phyloP scores from a whole-genome alignment of 2,329 filamentous ascomycete species.

The Cadophora sp. region DNA sequence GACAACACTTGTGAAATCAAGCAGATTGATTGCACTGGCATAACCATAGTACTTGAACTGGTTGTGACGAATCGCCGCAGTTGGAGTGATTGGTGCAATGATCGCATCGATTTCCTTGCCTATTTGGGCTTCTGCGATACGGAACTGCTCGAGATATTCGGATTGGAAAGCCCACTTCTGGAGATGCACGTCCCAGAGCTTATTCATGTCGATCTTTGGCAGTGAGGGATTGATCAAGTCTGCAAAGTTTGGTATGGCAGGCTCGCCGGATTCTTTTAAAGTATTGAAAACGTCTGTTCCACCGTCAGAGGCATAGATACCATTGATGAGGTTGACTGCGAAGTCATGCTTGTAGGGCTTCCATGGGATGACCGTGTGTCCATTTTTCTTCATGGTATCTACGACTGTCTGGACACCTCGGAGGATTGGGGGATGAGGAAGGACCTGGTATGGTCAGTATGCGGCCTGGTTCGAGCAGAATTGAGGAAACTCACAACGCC shows the following conservation, averaged over 20 bases:
- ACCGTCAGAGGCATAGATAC: slow-evolving; percentile 41
- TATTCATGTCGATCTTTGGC: slow-evolving; percentile 36
- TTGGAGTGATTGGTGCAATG: slow-evolving; percentile 44
- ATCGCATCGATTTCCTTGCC: slow-evolving; percentile 44
- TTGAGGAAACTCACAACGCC: slow-evolving; percentile 38
- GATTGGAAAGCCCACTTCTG: slow-evolving; percentile 42
- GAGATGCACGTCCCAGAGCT: slow-evolving; percentile 36
- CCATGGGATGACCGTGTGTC: slow-evolving; percentile 46
- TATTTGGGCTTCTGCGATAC: slow-evolving; percentile 36
- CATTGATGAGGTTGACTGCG: slow-evolving; percentile 37
- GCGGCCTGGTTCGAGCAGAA: neutral
- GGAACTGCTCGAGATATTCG: slow-evolving; percentile 45
- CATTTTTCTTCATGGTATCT: slow-evolving; percentile 43
- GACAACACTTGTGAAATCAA: slow-evolving; percentile 48
- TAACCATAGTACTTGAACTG: slow-evolving; percentile 39
- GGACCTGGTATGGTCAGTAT: slow-evolving; percentile 33
- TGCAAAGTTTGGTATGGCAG: slow-evolving; percentile 45
- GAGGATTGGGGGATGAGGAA: slow-evolving; percentile 47
- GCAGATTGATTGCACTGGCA: slow-evolving; percentile 37
- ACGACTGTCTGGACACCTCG: slow-evolving; percentile 43
- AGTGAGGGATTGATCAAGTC: slow-evolving; percentile 34
- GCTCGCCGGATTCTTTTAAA: slow-evolving; percentile 44
- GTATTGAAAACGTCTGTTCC: slow-evolving; percentile 35
- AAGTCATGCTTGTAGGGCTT: slow-evolving; percentile 44
- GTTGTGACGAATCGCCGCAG: slow-evolving; percentile 43